A percentile compares a stretch with the other conserved stretches of the same genome.
Evolutionary conservation across 495 filamentous ascomycete genomes (phyloP).

Genomic region (Podospora tetraspora): DNA sequence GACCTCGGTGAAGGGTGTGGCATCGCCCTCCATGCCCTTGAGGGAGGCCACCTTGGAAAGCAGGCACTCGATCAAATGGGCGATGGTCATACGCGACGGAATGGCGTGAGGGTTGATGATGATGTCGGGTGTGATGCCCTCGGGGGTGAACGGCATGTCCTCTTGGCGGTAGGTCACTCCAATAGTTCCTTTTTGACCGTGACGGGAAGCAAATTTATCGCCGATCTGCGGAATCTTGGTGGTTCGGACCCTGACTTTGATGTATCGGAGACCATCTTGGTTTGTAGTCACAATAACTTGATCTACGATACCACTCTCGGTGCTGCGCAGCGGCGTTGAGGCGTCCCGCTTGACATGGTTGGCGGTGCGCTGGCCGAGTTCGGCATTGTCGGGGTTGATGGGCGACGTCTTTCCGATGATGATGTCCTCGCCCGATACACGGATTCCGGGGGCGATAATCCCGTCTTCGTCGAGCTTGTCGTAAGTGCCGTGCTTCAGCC

Average conservation of each 20-base stretch:
- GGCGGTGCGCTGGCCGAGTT: constrained; percentile 86
- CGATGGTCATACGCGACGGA: constrained; percentile 99
- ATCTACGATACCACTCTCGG: constrained; percentile 94
- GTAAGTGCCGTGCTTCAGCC: constrained; percentile 91
- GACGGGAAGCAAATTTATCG: constrained; percentile 98
- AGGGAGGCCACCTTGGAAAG: constrained; percentile 90
- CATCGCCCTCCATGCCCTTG: constrained; percentile 90
- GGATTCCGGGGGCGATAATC: constrained; percentile 83
- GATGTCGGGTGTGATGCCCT: constrained; percentile 87
- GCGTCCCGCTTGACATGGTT: constrained; percentile 89
- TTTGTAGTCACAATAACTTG: constrained; percentile 90
- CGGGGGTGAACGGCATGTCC: constrained; percentile 95
- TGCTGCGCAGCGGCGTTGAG: constrained; percentile 88
- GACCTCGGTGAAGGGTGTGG: constrained; percentile 96
- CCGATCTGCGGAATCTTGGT: constrained; percentile 98
- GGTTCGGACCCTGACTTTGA: constrained; percentile 94
- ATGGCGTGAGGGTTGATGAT: constrained; percentile 99
- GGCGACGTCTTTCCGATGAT: constrained; percentile 98
- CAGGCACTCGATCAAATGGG: constrained; percentile 98
- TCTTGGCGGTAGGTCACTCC: constrained; percentile 96
- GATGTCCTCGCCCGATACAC: constrained; percentile 95
- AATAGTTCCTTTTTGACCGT: constrained; percentile 98
- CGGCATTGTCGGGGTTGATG: constrained; percentile 84
- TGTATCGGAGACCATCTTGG: constrained; percentile 80
- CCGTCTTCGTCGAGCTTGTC: constrained; percentile 97